Percentiles rank a stretch among this genome's conserved stretches.
Evolutionary conservation across 345 rosid genomes (phyloP).

Genomic region (Erodium maritimum): DNA sequence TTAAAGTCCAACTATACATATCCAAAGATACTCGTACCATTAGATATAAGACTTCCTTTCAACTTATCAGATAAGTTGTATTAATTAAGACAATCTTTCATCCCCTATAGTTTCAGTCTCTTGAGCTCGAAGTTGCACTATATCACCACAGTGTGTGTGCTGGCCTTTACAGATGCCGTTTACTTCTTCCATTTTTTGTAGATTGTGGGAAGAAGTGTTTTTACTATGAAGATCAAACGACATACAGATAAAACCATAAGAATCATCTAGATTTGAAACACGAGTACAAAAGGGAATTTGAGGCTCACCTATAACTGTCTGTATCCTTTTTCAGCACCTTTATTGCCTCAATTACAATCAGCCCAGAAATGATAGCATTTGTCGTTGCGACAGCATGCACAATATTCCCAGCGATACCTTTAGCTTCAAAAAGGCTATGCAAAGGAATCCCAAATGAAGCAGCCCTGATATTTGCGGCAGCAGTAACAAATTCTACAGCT

Average conservation of each 20-base stretch:
- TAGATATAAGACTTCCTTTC: too few species aligned
- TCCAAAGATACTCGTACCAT: too few species aligned
- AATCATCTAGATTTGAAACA: not conserved
- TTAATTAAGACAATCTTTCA: too few species aligned
- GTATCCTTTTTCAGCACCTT: slow-evolving; percentile 72
- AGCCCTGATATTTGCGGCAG: slow-evolving; percentile 98
- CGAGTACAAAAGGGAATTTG: slow-evolving; percentile 9
- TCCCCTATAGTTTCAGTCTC: too few species aligned
- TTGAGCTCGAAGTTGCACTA: too few species aligned
- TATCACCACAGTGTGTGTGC: too few species aligned
- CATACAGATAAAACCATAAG: not conserved
- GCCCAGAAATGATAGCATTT: slow-evolving; percentile 85
- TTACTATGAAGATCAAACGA: not conserved
- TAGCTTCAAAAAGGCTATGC: slow-evolving; percentile 98
- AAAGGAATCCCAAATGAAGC: slow-evolving; percentile 82
- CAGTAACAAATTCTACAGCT: slow-evolving; percentile 94
- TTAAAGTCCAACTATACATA: too few species aligned
- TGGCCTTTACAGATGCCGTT: too few species aligned
- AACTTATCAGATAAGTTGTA: too few species aligned
- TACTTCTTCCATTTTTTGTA: too few species aligned
- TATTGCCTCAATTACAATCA: slow-evolving; percentile 94
- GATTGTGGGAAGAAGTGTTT: not conserved
- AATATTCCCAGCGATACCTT: slow-evolving; percentile 98
- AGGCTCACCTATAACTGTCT: slow-evolving; percentile 55
- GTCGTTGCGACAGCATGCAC: slow-evolving; percentile 99